Evolutionary conservation across 208 protist genomes (phyloP), one percentile per base, ranked within the genome.

Genomic region (Leishmania turanica): DNA sequence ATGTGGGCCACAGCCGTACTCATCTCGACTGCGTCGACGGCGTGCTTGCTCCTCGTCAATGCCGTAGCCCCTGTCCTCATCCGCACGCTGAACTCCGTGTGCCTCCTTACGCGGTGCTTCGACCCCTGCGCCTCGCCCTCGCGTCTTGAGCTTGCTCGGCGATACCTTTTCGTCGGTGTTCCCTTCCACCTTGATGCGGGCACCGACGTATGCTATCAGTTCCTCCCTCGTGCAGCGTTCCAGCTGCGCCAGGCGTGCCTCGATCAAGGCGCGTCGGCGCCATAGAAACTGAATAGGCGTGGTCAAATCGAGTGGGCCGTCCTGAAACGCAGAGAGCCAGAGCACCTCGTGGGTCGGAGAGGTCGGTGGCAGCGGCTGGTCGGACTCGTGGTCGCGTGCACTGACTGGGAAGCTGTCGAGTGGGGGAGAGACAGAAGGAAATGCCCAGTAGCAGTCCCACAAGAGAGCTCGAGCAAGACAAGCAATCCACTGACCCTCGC

Each of bases 401-500:
- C 17, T 76, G 34, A 24, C 49, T 64, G 72, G 70, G 31, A 58
- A 40, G 49, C 31, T 34, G 72, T 27, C 72, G 19, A 42, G 1
- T 3, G 53, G 34, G 72, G n/a, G 5, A 51, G 17, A 40, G 42
- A 45, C 3, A 11, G 79, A n/a, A 24, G 80, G 78, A 24, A 85
- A 81, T 31, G 85, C 74, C 76, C 85, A 83, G 66, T 87, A 91
- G 53, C 66, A 75, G 66, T 96, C 92, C 91, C 84, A 90, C 75
- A 97, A 75, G 0, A 97, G 84, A 31, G 91, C 74, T 34, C 88
- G 89, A 19, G 91, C 88, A 40, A 94, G 72, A 47, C 77, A 90
- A 37, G 84, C 81, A 69, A 97, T 80, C 93, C 94, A 97, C 71
- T 77, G 73, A 9, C 94, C 94, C 74, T 97, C 91, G 79, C 94